These are phyloP conservation scores for Picochlorum sp. DNA, from an alignment of 139 green algal genomes.

Conservation along the genomic window DNA sequence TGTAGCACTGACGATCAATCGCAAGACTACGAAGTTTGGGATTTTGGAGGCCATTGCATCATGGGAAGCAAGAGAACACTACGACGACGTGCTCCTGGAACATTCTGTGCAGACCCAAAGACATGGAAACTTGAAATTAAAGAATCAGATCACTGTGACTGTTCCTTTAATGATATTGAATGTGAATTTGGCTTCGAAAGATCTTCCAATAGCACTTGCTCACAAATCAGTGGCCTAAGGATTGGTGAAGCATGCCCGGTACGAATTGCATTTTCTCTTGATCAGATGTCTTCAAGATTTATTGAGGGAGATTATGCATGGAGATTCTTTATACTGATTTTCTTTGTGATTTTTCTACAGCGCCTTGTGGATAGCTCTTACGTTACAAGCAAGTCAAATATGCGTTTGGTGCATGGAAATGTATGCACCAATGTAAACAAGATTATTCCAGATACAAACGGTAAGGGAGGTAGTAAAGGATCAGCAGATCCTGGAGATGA, in stretches of 20 bases:
- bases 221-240: background rate
- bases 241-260: conserved; percentile 1
- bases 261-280: background rate
- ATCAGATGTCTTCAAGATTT: background rate
- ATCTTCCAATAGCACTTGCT: background rate
- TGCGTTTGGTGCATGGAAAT: conserved; percentile 54
- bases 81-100: conserved; percentile 31
- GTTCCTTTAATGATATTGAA: conserved; percentile 40
- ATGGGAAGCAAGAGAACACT: conserved; percentile 25
- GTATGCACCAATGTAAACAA: conserved; percentile 24
- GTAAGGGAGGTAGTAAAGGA: conserved; percentile 24
- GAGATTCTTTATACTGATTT: background rate
- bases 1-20: conserved; percentile 9
- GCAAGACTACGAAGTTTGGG: conserved; percentile 37
- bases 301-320: background rate
- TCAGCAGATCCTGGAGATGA: background rate
- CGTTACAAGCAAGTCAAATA: conserved; percentile 8
- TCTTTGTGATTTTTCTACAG: background rate
- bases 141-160: conserved; percentile 3
- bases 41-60: conserved; percentile 12
- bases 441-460: conserved; percentile 58
- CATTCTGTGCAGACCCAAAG: conserved; percentile 51
- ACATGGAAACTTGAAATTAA: conserved; percentile 24
- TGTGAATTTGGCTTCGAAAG: conserved; percentile 65
- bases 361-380: conserved; percentile 6